Evolutionary conservation across 805 yeast genomes (phyloP), one percentile per base, ranked within the genome.

Genomic region (Zygosaccharomyces kombuchaensis): DNA sequence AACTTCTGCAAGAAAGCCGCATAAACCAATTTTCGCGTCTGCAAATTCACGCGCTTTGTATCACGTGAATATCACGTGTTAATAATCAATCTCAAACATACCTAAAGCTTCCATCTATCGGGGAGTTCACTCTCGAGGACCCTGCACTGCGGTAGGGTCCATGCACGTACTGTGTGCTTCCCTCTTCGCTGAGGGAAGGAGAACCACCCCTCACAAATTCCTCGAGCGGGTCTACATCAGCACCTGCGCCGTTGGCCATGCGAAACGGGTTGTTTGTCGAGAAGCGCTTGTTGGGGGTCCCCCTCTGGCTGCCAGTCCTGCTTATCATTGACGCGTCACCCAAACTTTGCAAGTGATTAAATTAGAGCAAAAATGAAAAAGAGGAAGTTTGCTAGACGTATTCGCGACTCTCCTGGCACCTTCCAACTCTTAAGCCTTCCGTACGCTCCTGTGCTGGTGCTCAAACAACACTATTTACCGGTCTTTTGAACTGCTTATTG

Each of bases 191-290:
- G 14, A 71, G 69, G 6, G 69, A 78, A 37, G 41, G 41, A 19
- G 41, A 38, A 22, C 34, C 19, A 13, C 32, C 35, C 13, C 44
- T 44, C 9, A 83, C 77, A 89, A 89, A 83, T 16, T 69, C 72
- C 34, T 76, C 80, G 58, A 80, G 82, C 32, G 51, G 60, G 31
- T 47, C 51, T 25, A 58, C 42, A 26, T 67, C 62, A n/a, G 60
- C 43, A 30, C 41, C 41, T 4, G 34, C 23, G 4, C 16, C 49
- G 34, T 71, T 57, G 6, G 72, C 73, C 45, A 71, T 70, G 58
- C 91, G 74, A 63, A 84, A 84, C n/a, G 91, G 91, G 55, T 84
- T 84, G 61, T 81, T 81, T 2, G 81, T 70, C 6, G 89, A 82
- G 43, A 81, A 68, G 2, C 72, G 75, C 52, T 74, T 67, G 25